phyloP scores from a whole-genome alignment of 164 flowering plant species.

The Stephania yunnanensis region DNA sequence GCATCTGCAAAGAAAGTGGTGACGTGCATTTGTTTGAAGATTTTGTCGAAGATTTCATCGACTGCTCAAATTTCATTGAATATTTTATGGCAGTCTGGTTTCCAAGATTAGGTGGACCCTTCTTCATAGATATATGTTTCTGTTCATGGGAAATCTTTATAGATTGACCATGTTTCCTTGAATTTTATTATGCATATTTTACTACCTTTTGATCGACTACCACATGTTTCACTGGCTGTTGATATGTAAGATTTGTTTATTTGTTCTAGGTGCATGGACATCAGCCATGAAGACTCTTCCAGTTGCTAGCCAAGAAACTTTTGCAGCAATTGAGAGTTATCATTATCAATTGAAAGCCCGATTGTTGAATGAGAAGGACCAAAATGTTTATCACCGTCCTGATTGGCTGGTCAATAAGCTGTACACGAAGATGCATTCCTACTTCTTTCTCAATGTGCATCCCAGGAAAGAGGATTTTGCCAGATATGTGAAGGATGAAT shows the following conservation, averaged over 20 bases:
- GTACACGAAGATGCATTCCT: constrained; percentile 82
- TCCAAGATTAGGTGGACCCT: constrained; percentile 66
- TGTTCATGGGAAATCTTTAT: not conserved
- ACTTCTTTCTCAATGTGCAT: constrained; percentile 92
- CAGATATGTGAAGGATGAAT: constrained; percentile 73
- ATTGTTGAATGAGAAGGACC: constrained; percentile 66
- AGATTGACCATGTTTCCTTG: no score
- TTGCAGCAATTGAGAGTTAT: constrained; percentile 83
- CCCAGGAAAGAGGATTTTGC: constrained; percentile 66
- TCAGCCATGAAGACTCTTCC: constrained; percentile 58
- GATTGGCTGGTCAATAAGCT: constrained; percentile 94
- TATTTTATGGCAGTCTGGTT: constrained; percentile 85
- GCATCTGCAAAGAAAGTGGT: constrained; percentile 51
- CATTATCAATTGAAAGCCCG: constrained; percentile 76
- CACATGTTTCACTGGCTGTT: not conserved
- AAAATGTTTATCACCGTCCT: constrained; percentile 60
- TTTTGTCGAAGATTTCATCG: constrained; percentile 67
- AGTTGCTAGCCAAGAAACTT: constrained; percentile 77
- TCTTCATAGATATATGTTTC: not conserved
- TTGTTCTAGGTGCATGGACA: constrained; percentile 57
- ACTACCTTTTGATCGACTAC: not conserved
- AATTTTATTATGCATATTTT: not conserved
- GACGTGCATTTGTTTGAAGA: constrained; percentile 39
- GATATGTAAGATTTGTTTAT: not conserved
- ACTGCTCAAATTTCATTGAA: constrained; percentile 68